These are phyloP conservation scores for Kuraishia capsulata DNA, from an alignment of 805 yeast species.

Conservation along the genomic window DNA sequence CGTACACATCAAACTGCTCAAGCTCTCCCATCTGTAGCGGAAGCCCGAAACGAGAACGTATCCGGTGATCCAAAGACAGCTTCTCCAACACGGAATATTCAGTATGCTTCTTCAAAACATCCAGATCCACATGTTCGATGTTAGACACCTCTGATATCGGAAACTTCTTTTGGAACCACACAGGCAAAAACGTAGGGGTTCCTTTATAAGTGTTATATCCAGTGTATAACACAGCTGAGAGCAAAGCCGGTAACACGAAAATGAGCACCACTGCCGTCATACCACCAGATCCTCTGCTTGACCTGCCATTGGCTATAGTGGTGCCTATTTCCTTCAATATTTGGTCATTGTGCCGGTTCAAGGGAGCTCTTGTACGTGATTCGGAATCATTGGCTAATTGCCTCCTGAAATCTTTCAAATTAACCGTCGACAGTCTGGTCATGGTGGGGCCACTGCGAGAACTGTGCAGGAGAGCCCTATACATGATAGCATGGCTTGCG, in stretches of 20 bases:
- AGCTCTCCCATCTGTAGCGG: constrained; percentile 20
- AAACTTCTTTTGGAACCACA: constrained; percentile 16
- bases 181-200: constrained; percentile 22
- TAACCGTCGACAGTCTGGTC: no score
- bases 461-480: no score
- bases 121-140: constrained; percentile 18
- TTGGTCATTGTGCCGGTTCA: not conserved
- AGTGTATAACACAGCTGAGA: constrained; percentile 16
- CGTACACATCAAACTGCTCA: constrained; percentile 18
- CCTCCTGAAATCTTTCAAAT: no score
- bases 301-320: not conserved
- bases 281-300: not conserved
- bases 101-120: constrained; percentile 15
- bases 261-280: constrained; percentile 10
- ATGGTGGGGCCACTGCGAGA: no score
- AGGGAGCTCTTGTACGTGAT: no score
- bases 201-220: constrained; percentile 18
- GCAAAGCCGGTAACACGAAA: constrained; percentile 12
- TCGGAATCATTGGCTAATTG: no score
- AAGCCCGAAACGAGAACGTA: constrained; percentile 19
- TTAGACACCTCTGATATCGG: constrained; percentile 16
- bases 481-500: no score
- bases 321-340: not conserved
- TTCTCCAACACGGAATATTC: constrained; percentile 15
- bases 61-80: constrained; percentile 19